Base-by-base conservation (phyloP, 257 asterid genomes). In the Scutellaria baicalensis region DNA sequence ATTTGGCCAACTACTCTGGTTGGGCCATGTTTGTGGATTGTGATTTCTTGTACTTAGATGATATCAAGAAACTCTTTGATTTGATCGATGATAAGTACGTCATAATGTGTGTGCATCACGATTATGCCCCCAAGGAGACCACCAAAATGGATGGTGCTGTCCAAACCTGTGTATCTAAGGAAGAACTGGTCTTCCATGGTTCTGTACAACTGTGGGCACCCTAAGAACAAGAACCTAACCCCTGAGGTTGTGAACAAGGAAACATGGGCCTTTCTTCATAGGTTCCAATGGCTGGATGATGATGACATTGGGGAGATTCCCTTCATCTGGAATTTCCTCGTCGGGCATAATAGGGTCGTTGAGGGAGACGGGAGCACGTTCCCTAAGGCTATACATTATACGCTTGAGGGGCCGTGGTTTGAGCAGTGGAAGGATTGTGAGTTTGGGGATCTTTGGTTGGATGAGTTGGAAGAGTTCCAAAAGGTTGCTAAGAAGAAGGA, bases 141-240 rank as follows among this genome's bases (percentile, higher is more conserved):
- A 89, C 95, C 0, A 92, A 92, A 61, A 92, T 92, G 95, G 95
- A 92, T 59, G 98, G 96, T 2, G 98, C 93, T 0, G 91, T 89
- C 4, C 98, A 88, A 17, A 89, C 95, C n/a, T 0, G 73, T 89
- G 42, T 92, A 88, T 76, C 98, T 92, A 2, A 79, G 95, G 78
- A 92, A 92, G 95, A 92, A 92, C 64, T 92, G 98, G 98, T 92
- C 98, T 44, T 89, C 96, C 2, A 89, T 92, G 98, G 98, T 92
- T 55, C 51, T 92, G 63, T 92, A 92, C 72, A 92, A 92, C 50
- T 92, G 95, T 50, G 92, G 89, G 16, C 92, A 89, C 59, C 82
- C 84, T 0, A 92, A 92, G 76, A 92, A 88, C 36, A 77, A 56
- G 76, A 63, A 55, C 16, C 52, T 92, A 33, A 86, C 95, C 0